Evolutionary conservation across 768 basidiomycete species (phyloP).

Genomic region (Austroboletus festivus): DNA sequence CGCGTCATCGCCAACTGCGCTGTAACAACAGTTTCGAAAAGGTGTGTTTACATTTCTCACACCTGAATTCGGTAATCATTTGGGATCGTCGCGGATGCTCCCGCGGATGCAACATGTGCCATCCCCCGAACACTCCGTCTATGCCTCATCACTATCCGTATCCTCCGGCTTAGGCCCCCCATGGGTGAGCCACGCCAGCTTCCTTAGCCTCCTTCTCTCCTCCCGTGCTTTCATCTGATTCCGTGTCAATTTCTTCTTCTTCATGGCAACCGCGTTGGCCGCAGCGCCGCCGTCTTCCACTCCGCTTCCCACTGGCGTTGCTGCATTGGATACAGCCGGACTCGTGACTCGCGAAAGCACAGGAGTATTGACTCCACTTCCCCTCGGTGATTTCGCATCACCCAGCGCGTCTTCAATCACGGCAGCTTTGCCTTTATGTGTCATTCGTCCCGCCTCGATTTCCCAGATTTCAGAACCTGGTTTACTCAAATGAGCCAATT

Average conservation of each 20-base stretch:
- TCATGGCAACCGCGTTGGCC: constrained; percentile 38
- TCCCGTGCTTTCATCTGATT: constrained; percentile 89
- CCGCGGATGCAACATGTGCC: constrained; percentile 16
- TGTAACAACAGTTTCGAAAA: constrained; percentile 16
- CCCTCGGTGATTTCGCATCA: constrained; percentile 64
- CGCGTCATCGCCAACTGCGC: constrained; percentile 12
- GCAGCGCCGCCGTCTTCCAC: constrained; percentile 52
- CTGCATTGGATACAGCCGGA: constrained; percentile 64
- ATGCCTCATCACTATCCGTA: constrained; percentile 61
- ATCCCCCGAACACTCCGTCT: constrained; percentile 22
- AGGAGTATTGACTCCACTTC: constrained; percentile 71
- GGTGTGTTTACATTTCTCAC: not conserved
- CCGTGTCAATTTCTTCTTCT: constrained; percentile 86
- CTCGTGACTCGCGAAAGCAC: constrained; percentile 66
- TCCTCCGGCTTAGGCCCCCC: constrained; percentile 85
- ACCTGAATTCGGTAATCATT: constrained; percentile 21
- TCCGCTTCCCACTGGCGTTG: constrained; percentile 79
- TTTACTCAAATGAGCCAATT: constrained; percentile 14
- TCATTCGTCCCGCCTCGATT: constrained; percentile 80
- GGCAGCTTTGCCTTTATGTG: constrained; percentile 84
- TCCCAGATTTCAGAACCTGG: constrained; percentile 93
- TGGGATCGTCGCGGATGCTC: constrained; percentile 31
- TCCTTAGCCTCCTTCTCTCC: constrained; percentile 76
- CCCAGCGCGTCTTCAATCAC: constrained; percentile 82
- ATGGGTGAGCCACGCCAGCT: constrained; percentile 77